Evolutionary conservation across 2,329 filamentous ascomycete species (phyloP).

Genomic region (Ophiostoma tasmaniense): DNA sequence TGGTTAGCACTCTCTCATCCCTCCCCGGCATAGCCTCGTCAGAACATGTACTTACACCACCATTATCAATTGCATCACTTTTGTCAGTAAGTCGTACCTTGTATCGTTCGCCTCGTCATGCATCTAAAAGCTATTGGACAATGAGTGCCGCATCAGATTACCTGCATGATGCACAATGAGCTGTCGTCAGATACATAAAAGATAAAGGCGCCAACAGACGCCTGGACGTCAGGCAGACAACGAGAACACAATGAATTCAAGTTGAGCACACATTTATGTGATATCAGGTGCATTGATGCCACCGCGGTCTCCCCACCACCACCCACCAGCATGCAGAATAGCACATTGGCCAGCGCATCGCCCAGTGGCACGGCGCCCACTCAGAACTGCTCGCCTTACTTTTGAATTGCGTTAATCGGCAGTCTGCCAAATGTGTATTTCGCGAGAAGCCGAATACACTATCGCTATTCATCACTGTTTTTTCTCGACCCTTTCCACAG

Average conservation of each 20-base stretch:
- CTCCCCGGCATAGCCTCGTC: background rate
- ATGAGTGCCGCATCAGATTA: background rate
- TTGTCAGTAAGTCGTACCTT: background rate
- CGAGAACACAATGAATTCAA: background rate
- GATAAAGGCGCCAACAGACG: background rate
- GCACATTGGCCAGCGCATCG: constrained; percentile 8
- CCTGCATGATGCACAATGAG: constrained; percentile 7
- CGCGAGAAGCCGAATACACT: background rate
- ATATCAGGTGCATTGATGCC: background rate
- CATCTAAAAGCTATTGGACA: background rate
- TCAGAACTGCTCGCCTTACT: background rate
- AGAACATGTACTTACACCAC: background rate
- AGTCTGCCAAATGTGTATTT: background rate
- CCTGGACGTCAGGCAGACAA: background rate
- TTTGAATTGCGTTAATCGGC: background rate
- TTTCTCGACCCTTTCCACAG: no score
- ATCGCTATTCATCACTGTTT: background rate
- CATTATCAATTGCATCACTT: background rate
- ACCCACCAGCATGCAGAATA: background rate
- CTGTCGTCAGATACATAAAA: background rate
- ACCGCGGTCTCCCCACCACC: background rate
- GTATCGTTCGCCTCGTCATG: background rate
- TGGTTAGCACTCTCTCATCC: background rate
- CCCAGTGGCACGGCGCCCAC: background rate
- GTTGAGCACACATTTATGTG: background rate